Evolutionary conservation across 371 early-diverging fungal species (phyloP), one percentile per base, ranked within the genome.

Genomic region (Mortierella sp.): DNA sequence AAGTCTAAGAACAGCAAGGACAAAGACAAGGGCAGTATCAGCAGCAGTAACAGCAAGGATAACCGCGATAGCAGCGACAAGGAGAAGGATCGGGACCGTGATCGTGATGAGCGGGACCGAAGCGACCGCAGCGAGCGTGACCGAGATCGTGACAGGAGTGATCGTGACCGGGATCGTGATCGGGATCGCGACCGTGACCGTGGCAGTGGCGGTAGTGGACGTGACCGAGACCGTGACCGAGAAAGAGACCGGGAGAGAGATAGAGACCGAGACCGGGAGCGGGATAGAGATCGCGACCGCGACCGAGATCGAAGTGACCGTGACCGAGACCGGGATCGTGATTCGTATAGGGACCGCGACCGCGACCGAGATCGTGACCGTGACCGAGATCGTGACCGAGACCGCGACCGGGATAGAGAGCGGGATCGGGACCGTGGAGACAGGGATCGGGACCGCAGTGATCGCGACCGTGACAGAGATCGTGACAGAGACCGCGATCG

Each of bases 371-470:
- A n/a, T 24, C 39, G 60, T 12, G 67, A 67, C 28, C 67, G 67
- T 3, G 59, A 67, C 25, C 54, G 67, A 16, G 67, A 67, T 44
- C 59, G 57, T 19, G 65, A 64, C 2, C 43, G 64, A 29, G 64
- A 64, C 34, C 57, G 58, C 19, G 65, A 58, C 37, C 43, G 57
- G 31, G 57, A 57, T 27, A 43, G 52, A 3, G 57, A 58, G 24
- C 53, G 66, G 3, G 66, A 65, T 27, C 58, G 65, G 19, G 65
- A 65, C 21, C 29, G 68, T n/a, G n/a, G n/a, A 8, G 67, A 67
- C 28, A 48, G 67, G 9, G 67, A 67, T n/a, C 67, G 67, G n/a
- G n/a, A n/a, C n/a, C n/a, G n/a, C n/a, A n/a, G n/a, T 19, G 67
- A 57, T 24, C n/a, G 22, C 48, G 8, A n/a, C n/a, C n/a, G n/a